Evolutionary conservation across 495 filamentous ascomycete species (phyloP), one percentile per base, ranked within the genome.

Genomic region (Podospora australis): DNA sequence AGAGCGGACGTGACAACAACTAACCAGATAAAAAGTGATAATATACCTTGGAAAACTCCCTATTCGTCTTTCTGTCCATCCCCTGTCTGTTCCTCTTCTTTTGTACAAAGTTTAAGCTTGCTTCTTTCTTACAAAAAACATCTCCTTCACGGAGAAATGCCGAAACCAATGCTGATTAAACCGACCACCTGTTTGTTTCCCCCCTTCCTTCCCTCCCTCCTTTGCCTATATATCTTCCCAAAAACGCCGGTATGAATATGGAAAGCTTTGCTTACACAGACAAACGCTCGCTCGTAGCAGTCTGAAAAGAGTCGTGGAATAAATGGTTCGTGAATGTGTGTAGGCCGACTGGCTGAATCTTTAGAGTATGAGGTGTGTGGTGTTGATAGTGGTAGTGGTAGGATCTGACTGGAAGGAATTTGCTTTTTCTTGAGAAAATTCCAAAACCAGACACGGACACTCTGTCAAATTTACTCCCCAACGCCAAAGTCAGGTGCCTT

Each of bases 401-500:
- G 17, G 14, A 16, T 10, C 16, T 3, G 17, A 13, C 38, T 40
- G 38, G 20, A 22, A 28, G 21, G 7, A 41, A 41, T 13, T n/a
- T 11, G 39, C n/a, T n/a, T n/a, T n/a, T n/a, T n/a, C n/a, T n/a
- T n/a, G 30, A 48, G 34, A 21, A 17, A 44, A 29, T 10, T 4
- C 23, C 14, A n/a, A n/a, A n/a, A n/a, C n/a, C n/a, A n/a, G n/a
- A n/a, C n/a, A n/a, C n/a, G n/a, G n/a, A 20, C 17, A 19, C 42
- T 39, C 25, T 45, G 22, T 30, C 13, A 17, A 14, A 35, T 22
- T 46, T 20, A 30, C 9, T 32, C 28, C 26, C 38, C 17, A 16
- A 16, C 17, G 64, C 78, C 72, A 60, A 98, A 95, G 30, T 88
- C 87, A 4, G 61, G 44, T 20, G 91, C 90, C 67, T 90, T 91